A percentile compares a stretch with the other conserved stretches of the same genome.
Evolutionary conservation across 2,329 filamentous ascomycete species (phyloP).

Genomic region (Diaporthe eres): DNA sequence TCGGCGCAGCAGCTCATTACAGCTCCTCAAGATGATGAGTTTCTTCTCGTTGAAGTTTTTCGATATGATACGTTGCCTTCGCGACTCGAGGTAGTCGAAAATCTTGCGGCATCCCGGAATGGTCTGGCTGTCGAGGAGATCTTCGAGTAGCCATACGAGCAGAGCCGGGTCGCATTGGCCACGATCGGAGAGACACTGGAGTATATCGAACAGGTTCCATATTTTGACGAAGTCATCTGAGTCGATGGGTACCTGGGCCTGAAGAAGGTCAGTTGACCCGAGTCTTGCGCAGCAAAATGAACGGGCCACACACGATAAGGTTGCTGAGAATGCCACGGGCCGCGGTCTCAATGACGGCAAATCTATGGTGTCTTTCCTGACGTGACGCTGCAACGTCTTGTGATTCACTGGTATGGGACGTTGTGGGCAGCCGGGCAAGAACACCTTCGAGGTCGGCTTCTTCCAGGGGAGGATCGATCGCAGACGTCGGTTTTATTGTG

Average conservation of each 20-base stretch:
- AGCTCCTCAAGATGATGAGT: constrained; percentile 90
- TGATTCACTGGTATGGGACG: constrained; percentile 50
- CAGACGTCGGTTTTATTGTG: constrained; percentile 68
- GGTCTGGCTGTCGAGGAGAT: constrained; percentile 95
- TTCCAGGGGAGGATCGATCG: constrained; percentile 81
- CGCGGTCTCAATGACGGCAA: constrained; percentile 85
- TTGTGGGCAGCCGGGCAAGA: constrained; percentile 53
- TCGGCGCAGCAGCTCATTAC: constrained; percentile 93
- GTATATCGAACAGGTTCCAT: constrained; percentile 94
- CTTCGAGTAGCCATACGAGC: constrained; percentile 92
- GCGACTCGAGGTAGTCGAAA: constrained; percentile 95
- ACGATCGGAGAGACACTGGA: constrained; percentile 89
- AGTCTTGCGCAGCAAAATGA: constrained; percentile 39
- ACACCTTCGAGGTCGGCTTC: constrained; percentile 75
- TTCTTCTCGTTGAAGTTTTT: constrained; percentile 87
- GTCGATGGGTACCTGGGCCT: constrained; percentile 83
- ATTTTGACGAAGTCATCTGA: constrained; percentile 84
- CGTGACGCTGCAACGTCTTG: constrained; percentile 47
- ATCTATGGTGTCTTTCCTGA: constrained; percentile 64
- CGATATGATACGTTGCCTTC: constrained; percentile 88
- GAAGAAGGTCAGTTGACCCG: constrained; percentile 50
- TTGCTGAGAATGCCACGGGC: constrained; percentile 85
- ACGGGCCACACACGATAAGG: constrained; percentile 74
- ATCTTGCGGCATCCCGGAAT: constrained; percentile 91
- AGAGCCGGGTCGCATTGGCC: constrained; percentile 84